phyloP scores from a whole-genome alignment of 768 basidiomycete genomes.

The Coprinellus micaceus region DNA sequence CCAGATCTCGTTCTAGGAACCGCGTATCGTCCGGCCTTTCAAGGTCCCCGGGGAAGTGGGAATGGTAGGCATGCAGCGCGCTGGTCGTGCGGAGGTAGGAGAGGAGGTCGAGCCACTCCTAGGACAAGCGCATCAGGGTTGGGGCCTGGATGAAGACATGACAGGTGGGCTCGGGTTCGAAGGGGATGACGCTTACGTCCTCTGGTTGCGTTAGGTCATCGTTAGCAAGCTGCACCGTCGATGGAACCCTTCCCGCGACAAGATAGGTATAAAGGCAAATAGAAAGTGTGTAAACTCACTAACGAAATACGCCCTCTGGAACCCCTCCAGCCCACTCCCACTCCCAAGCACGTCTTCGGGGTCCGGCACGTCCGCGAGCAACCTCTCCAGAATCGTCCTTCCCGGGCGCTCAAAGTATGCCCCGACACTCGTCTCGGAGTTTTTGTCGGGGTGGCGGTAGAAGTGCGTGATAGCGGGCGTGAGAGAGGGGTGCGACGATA shows the following conservation, averaged over 20 bases:
- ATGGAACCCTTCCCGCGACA: too few species aligned
- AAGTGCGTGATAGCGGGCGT: conserved; percentile 59
- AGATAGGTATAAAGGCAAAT: background rate
- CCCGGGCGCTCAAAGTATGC: conserved; percentile 82
- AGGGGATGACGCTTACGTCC: background rate
- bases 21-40: conserved; percentile 28
- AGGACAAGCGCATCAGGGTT: conserved; percentile 52
- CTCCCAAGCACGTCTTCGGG: conserved; percentile 31
- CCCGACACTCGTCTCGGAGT: conserved; percentile 47
- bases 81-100: conserved; percentile 74
- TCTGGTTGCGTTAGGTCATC: background rate
- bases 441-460: conserved; percentile 53
- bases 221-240: too few species aligned
- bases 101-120: conserved; percentile 65
- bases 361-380: conserved; percentile 67
- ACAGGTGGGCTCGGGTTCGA: background rate
- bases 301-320: conserved; percentile 56
- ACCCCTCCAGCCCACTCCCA: conserved; percentile 34
- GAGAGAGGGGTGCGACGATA: conserved; percentile 55
- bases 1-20: conserved; percentile 32
- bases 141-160: conserved; percentile 28
- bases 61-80: conserved; percentile 63
- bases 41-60: conserved; percentile 56
- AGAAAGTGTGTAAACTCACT: conserved; percentile 31
- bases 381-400: conserved; percentile 65